Base-by-base conservation (phyloP, 2,329 filamentous ascomycete species). In the Onygenales sp. region DNA sequence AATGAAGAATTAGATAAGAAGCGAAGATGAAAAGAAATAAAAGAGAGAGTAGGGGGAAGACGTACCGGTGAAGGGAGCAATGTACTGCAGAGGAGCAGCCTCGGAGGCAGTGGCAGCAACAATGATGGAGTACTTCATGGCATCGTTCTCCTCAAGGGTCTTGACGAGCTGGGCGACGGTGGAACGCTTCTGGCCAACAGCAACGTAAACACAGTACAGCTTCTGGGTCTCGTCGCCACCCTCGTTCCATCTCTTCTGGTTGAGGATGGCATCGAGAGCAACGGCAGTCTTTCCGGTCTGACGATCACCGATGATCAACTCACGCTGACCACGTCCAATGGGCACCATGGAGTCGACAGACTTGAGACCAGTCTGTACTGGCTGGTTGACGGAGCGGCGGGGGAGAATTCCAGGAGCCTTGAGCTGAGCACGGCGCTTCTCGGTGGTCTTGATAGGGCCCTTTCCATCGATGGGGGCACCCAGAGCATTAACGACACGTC, bases 271-370 rank as follows among this genome's bases (percentile, higher is more conserved):
- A 75, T 98, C 93, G 59, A 98, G 89, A 69, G 87, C 92, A 73
- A 98, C 92, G 69, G 93, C 93, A 72, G 93, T 98, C 87, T 98
- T 98, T 78, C 93, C 93, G 68, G 93, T 98, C 80, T 98, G 93
- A 90, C 93, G 93, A 75, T 98, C 93, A 82, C 93, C 93, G 77
- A 98, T 98, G 77, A 98, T 97, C 84, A 98, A 81, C 82, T 98
- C 93, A 92, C 93, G 93, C 84, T 98, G 93, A 72, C 93, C 93
- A 92, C 93, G 93, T 75, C 93, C 93, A 69, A 98, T 96, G 69
- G 93, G 93, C 67, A 98, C 93, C 93, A 98, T 97, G 78, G 93
- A 91, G 74, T 98, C 93, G 80, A 98, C 83, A 67, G 89, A 95
- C 84, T 98, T 98, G 68, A 97, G 86, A 82, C 93, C 93, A 74